Evolutionary conservation across 2,329 filamentous ascomycete species (phyloP), one percentile per base, ranked within the genome.

Genomic region (Aspergillus persii): DNA sequence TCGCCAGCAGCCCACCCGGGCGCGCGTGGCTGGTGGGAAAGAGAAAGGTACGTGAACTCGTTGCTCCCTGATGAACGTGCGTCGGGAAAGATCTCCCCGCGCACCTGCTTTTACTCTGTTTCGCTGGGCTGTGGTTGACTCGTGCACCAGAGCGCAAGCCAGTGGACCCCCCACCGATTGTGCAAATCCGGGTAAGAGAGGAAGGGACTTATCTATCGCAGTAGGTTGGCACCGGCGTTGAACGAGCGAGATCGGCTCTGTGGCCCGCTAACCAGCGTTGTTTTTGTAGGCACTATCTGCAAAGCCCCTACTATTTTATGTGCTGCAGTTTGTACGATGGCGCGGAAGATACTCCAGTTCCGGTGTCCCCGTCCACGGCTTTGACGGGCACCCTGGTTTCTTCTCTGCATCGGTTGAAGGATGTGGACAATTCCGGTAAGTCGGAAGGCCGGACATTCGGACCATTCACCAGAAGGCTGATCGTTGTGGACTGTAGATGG

Each of bases 81-180:
- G 23, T 46, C 33, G 31, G 18, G 18, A 23, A 39, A n/a, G 7
- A 39, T 8, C 31, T n/a, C n/a, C 23, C 23, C n/a, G 50, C 31
- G 30, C 50, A n/a, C 30, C 11, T 52, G 18, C 11, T 33, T 15
- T 33, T 31, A 9, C 41, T 23, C 18, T 23, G 51, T 15, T 51
- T 29, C 53, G 61, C 54, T 23, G 41, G 56, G 30, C 48, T 53
- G 52, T 53, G 30, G 61, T 55, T 64, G 56, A 69, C 61, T 51
- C 44, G 50, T 41, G 30, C 53, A 57, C 5, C 71, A 90, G 89
- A 91, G 70, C 88, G 92, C 66, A 96, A 96, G 75, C 91, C 92
- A 7, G 86, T 96, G 69, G 92, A 96, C 72, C 92, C 78, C 54
- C 92, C 92, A 11, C 92, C 92, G 47, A 90, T 96, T 67, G 80